A percentile compares a stretch with the other conserved stretches of the same genome.
phyloP scores from a whole-genome alignment of 2,329 filamentous ascomycete species.

The Penicillium decumbens region DNA sequence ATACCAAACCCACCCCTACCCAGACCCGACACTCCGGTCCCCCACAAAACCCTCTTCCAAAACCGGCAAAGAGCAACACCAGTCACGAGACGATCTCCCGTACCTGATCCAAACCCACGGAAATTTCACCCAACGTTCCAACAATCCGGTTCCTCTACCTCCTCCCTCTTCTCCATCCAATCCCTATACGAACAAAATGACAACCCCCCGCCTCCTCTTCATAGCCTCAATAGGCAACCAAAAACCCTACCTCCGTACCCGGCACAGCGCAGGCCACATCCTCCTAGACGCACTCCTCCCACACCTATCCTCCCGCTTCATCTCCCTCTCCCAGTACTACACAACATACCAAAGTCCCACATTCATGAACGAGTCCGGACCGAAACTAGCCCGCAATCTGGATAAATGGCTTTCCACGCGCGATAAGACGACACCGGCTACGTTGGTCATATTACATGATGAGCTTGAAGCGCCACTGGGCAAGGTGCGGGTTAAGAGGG shows the following conservation, averaged over 20 bases:
- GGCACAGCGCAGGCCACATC: constrained; percentile 83
- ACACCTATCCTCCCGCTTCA: constrained; percentile 45
- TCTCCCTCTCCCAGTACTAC: constrained; percentile 28
- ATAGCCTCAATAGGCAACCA: constrained; percentile 87
- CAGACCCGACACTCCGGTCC: constrained; percentile 8
- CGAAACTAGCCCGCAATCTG: constrained; percentile 64
- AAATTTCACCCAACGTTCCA: neutral
- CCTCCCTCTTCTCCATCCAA: neutral
- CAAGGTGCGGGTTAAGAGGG: constrained; percentile 59
- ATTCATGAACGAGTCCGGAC: constrained; percentile 80
- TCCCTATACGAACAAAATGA: too few relatives aligned
- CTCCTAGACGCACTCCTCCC: constrained; percentile 61
- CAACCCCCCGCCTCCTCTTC: constrained; percentile 52
- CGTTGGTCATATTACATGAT: constrained; percentile 78
- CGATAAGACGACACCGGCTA: constrained; percentile 15
- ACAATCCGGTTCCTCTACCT: neutral
- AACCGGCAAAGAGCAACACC: constrained; percentile 3
- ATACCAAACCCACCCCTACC: too few relatives aligned
- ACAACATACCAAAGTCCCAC: constrained; percentile 63
- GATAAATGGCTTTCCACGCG: constrained; percentile 36
- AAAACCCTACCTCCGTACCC: constrained; percentile 61
- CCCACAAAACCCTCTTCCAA: neutral
- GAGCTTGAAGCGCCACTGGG: constrained; percentile 74
- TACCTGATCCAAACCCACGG: constrained; percentile 12
- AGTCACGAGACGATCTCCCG: constrained; percentile 23